Percentiles rank a stretch among this genome's conserved stretches.
phyloP scores from a whole-genome alignment of 2,329 filamentous ascomycete genomes.

The Mollisiaceae sp. region DNA sequence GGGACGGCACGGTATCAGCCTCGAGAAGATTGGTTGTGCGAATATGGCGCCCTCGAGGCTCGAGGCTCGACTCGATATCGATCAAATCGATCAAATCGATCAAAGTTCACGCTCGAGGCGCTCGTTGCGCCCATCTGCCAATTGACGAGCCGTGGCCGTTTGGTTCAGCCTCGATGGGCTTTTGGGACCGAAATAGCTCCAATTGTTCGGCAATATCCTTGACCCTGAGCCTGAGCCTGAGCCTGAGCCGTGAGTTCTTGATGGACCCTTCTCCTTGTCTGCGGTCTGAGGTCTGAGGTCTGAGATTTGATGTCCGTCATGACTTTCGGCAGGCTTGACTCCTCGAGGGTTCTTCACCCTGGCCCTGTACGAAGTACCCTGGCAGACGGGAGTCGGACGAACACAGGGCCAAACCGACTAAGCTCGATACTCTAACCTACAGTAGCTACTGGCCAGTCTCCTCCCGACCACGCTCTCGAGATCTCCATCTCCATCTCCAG shows the following conservation, averaged over 20 bases:
- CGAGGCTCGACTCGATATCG: too few relatives aligned
- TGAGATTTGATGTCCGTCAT: conserved; percentile 8
- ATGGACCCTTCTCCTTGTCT: too few relatives aligned
- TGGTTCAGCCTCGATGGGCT: background rate
- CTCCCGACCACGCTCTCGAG: too few relatives aligned
- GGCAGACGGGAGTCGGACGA: background rate
- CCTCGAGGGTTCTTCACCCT: background rate
- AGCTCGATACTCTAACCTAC: background rate
- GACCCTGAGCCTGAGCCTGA: too few relatives aligned
- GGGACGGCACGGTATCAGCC: conserved; percentile 7
- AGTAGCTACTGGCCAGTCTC: too few relatives aligned
- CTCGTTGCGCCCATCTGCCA: background rate
- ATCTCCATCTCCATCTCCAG: too few relatives aligned
- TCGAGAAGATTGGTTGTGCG: background rate
- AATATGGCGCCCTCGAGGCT: too few relatives aligned
- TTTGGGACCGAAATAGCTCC: background rate
- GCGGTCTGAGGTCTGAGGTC: too few relatives aligned
- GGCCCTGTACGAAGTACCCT: too few relatives aligned
- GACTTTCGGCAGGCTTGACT: background rate
- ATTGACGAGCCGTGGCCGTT: background rate
- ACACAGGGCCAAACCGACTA: background rate
- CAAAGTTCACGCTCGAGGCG: background rate
- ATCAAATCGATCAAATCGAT: background rate
- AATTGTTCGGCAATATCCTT: conserved; percentile 5
- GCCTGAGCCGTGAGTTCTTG: background rate